Percentiles rank a stretch among this genome's conserved stretches.
Conservation (phyloP, 805 yeast genomes). For the Kregervanrija pseudodelftensis region DNA sequence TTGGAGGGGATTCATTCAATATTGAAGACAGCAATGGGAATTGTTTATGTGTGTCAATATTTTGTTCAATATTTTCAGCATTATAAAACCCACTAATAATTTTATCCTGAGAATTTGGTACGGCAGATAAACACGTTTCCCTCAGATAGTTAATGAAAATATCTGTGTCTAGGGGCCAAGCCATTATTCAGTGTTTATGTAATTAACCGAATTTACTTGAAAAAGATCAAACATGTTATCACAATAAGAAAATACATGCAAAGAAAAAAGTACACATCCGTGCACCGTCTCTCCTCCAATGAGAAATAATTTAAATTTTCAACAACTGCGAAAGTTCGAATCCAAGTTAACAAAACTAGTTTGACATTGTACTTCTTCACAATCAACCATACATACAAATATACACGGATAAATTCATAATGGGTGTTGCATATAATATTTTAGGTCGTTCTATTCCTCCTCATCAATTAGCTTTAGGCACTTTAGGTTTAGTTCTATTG, state of each 20-base stretch:
- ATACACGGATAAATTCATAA: constrained; percentile 18
- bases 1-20: constrained; percentile 8
- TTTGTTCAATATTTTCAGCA: neutral
- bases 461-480: constrained; percentile 79
- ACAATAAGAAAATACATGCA: too few relatives aligned
- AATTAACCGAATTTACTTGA: too few relatives aligned
- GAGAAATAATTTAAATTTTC: too few relatives aligned
- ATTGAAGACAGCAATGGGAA: constrained; percentile 8
- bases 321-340: too few relatives aligned
- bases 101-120: neutral
- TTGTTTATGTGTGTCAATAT: constrained; percentile 1
- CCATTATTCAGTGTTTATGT: constrained; percentile 5
- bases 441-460: constrained; percentile 81
- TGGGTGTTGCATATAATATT: constrained; percentile 82
- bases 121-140: constrained; percentile 8
- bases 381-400: too few relatives aligned
- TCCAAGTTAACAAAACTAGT: too few relatives aligned
- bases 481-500: constrained; percentile 62
- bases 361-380: too few relatives aligned
- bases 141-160: constrained; percentile 12
- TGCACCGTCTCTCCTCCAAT: too few relatives aligned
- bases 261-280: too few relatives aligned
- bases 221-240: too few relatives aligned
- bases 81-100: constrained; percentile 2
- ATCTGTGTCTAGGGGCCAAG: constrained; percentile 12